A percentile compares a stretch with the other conserved stretches of the same genome.
Conservation (phyloP, 2,329 filamentous ascomycete species). For the Lasiodiplodia gonubiensis region DNA sequence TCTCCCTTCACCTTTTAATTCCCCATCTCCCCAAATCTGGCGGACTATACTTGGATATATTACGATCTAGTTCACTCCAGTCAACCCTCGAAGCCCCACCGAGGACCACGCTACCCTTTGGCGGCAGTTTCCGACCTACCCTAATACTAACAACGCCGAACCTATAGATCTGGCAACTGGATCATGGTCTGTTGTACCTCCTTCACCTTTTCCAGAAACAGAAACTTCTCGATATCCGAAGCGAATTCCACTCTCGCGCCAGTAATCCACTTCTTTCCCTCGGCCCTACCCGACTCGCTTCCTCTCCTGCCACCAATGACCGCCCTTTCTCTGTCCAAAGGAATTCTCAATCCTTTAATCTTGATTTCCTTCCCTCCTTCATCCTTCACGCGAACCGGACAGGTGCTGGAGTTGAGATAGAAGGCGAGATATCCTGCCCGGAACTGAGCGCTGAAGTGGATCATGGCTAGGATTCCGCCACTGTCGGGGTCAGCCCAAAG, state of each 20-base stretch:
- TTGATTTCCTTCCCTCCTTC: constrained; percentile 48
- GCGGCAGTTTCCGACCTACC: not conserved
- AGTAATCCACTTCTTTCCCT: constrained; percentile 48
- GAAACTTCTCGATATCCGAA: constrained; percentile 48
- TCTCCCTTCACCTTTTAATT: not conserved
- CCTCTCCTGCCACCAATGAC: constrained; percentile 6
- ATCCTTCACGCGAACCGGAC: constrained; percentile 49
- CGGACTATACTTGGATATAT: not conserved
- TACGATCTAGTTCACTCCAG: not conserved
- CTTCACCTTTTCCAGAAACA: constrained; percentile 47
- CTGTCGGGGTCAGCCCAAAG: constrained; percentile 54
- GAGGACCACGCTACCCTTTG: not conserved
- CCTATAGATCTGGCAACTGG: constrained; percentile 46
- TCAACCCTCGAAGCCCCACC: not conserved
- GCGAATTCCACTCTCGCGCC: constrained; percentile 53
- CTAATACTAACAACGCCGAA: not conserved
- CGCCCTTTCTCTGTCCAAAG: constrained; percentile 34
- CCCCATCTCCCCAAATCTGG: not conserved
- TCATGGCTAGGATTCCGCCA: constrained; percentile 51
- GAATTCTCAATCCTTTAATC: constrained; percentile 51
- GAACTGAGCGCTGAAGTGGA: constrained; percentile 53
- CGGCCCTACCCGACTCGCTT: constrained; percentile 31
- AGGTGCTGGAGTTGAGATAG: constrained; percentile 49
- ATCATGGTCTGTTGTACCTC: constrained; percentile 47
- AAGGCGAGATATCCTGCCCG: constrained; percentile 52